These are phyloP conservation scores for Colletotrichum limetticola DNA, from an alignment of 2,329 filamentous ascomycete genomes.

Conservation along the genomic window DNA sequence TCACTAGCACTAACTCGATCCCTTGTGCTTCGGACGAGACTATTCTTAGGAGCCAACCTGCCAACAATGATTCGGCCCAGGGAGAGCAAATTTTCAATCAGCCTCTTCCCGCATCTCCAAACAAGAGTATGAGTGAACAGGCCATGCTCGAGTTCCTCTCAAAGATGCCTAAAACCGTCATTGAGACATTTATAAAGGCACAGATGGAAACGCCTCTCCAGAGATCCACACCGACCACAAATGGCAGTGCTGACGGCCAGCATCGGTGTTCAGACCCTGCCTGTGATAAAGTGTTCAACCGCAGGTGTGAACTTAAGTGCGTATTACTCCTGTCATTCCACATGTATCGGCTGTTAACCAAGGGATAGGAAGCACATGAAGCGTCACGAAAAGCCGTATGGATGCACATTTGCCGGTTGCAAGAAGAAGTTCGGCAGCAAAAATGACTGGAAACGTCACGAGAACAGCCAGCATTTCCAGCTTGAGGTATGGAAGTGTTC, in stretches of 20 bases:
- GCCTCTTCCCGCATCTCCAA: background rate
- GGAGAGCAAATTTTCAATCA: background rate
- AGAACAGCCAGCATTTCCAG: conserved; percentile 81
- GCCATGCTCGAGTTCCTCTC: conserved; percentile 38
- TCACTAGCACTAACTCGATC: background rate
- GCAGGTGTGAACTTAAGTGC: conserved; percentile 69
- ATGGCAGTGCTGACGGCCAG: background rate
- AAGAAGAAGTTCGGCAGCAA: conserved; percentile 86
- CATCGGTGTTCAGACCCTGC: conserved; percentile 17
- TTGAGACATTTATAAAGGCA: conserved; percentile 45
- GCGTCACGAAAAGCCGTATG: conserved; percentile 83
- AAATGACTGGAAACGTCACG: conserved; percentile 94
- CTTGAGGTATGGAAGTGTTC: conserved; percentile 79
- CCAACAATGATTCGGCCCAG: background rate
- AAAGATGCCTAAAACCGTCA: conserved; percentile 43
- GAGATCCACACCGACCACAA: conserved; percentile 31
- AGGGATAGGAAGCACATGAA: conserved; percentile 81
- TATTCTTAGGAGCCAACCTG: background rate
- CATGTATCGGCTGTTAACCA: conserved; percentile 30
- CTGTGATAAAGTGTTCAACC: conserved; percentile 59
- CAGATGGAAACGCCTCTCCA: conserved; percentile 8
- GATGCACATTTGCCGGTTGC: conserved; percentile 80
- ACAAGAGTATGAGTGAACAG: conserved; percentile 1
- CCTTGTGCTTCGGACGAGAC: background rate
- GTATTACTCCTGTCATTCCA: conserved; percentile 35